These are phyloP conservation scores for Venturia aucupariae DNA, from an alignment of 2,329 filamentous ascomycete species.

Conservation along the genomic window DNA sequence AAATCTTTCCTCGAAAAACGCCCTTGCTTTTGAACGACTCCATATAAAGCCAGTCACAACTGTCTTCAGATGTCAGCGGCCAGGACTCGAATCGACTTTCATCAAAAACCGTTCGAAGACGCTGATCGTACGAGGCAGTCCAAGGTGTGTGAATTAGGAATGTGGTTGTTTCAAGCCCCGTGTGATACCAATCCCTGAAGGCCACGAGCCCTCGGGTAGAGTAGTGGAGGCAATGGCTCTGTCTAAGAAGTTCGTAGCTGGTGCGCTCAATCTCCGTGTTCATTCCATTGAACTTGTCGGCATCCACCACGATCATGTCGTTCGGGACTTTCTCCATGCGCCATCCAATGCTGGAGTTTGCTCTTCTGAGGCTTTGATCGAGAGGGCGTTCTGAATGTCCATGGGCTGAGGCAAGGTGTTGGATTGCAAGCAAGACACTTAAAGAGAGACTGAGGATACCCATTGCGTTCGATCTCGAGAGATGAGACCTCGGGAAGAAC, in stretches of 20 bases:
- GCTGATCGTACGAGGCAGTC: neutral
- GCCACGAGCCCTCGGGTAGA: neutral
- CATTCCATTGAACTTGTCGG: neutral
- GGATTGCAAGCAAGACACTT: too few relatives aligned
- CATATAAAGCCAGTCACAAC: neutral
- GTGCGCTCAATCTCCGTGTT: neutral
- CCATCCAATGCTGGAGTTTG: too few relatives aligned
- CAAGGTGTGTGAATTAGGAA: neutral
- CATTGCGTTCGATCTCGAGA: too few relatives aligned
- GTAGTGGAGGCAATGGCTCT: neutral
- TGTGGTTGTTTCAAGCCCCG: neutral
- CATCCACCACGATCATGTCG: neutral
- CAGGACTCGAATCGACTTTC: neutral
- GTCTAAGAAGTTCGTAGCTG: neutral
- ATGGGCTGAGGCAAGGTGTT: too few relatives aligned
- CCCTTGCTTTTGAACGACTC: neutral
- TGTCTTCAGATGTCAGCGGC: neutral
- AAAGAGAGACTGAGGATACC: too few relatives aligned
- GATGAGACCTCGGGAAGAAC: too few relatives aligned
- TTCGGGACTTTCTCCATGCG: neutral
- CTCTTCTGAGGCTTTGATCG: too few relatives aligned
- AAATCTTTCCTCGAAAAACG: neutral
- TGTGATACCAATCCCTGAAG: neutral
- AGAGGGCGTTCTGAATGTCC: neutral
- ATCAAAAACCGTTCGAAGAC: neutral